A percentile compares a stretch with the other conserved stretches of the same genome.
Conservation (phyloP, 345 rosid species). For the Linum lewisii region DNA sequence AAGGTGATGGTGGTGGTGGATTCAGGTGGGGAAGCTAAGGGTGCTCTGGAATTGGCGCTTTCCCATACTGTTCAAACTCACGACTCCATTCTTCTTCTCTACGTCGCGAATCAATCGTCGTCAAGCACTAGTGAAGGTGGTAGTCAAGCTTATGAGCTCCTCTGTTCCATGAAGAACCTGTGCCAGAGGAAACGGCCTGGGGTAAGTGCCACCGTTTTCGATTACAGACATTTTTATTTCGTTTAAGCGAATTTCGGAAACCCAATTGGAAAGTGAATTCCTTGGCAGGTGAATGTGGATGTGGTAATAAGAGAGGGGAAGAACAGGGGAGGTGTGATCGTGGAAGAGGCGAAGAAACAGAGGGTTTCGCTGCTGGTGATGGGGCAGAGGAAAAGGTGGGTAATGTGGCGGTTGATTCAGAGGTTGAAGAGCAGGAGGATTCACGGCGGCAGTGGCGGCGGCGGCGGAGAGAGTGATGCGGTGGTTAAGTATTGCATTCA, state of each 20-base stretch:
- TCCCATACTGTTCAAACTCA: no score
- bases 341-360: constrained; percentile 64
- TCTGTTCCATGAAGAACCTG: constrained; percentile 44
- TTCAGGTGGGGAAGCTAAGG: constrained; percentile 26
- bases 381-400: constrained; percentile 61
- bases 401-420: constrained; percentile 45
- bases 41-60: constrained; percentile 13
- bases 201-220: constrained; percentile 54
- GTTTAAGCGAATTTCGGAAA: no score
- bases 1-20: background rate
- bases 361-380: constrained; percentile 53
- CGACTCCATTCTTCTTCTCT: no score
- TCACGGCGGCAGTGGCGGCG: constrained; percentile 18
- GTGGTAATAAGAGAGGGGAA: constrained; percentile 45
- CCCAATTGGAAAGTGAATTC: no score
- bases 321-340: constrained; percentile 56
- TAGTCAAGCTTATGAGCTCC: constrained; percentile 37
- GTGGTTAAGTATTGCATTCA: constrained; percentile 66
- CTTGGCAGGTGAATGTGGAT: constrained; percentile 70
- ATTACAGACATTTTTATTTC: no score
- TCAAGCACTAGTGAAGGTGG: constrained; percentile 7
- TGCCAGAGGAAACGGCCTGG: constrained; percentile 61
- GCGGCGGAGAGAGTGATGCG: constrained; percentile 17
- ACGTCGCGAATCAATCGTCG: no score
- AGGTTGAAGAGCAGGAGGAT: constrained; percentile 27